phyloP scores from a whole-genome alignment of 345 rosid genomes.

The Acer yangbiense region DNA sequence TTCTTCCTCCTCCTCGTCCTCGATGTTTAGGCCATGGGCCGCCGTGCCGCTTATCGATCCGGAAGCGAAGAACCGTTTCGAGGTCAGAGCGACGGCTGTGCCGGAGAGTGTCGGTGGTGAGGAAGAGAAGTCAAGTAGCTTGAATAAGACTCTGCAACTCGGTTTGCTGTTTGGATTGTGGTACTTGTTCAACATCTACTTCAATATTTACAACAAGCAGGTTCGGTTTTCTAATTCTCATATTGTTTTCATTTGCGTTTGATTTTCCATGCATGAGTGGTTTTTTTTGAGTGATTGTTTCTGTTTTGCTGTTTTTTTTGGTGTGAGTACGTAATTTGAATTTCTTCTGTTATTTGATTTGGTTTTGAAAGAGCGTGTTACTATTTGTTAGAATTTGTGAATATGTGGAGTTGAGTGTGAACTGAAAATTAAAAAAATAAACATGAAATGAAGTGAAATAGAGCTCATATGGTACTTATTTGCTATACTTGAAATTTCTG shows the following conservation, averaged over 20 bases:
- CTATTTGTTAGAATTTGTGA: too few species aligned
- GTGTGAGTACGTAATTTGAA: background rate
- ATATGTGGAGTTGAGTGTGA: too few species aligned
- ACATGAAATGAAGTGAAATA: too few species aligned
- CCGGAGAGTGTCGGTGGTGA: slow-evolving; percentile 58
- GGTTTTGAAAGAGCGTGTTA: background rate
- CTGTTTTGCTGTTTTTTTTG: background rate
- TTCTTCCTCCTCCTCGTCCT: slow-evolving; percentile 24
- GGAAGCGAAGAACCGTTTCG: slow-evolving; percentile 35
- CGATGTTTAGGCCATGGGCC: slow-evolving; percentile 63
- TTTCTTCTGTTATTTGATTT: background rate
- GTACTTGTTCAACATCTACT: slow-evolving; percentile 95
- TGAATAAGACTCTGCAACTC: slow-evolving; percentile 57
- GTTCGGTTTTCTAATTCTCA: slow-evolving; percentile 30
- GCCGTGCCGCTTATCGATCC: slow-evolving; percentile 42
- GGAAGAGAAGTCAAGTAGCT: slow-evolving; percentile 41
- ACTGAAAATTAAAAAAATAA: too few species aligned
- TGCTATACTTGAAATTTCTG: background rate
- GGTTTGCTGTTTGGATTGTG: slow-evolving; percentile 83
- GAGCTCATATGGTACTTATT: background rate
- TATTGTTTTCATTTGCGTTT: background rate
- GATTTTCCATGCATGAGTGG: background rate
- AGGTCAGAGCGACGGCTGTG: slow-evolving; percentile 57
- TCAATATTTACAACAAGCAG: slow-evolving; percentile 99
- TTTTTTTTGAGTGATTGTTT: too few species aligned